Base-by-base conservation (phyloP, 305 asterid genomes). In the Euphrasia arctica region DNA sequence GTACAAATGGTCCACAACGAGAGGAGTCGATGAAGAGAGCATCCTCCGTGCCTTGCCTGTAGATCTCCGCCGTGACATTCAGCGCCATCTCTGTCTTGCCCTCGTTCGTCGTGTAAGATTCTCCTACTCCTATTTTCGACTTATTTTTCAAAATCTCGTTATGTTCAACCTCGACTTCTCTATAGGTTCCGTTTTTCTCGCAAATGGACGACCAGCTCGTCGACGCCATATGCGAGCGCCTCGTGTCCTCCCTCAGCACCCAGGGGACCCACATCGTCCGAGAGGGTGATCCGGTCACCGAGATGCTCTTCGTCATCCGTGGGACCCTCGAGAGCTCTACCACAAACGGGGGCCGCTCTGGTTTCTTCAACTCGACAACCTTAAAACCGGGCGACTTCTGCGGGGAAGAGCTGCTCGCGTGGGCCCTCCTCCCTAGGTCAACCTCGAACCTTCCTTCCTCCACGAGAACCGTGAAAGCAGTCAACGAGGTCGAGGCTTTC, bases 181-280 rank as follows among this genome's bases (percentile, higher is more conserved):
- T 62, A 60, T 85, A 89, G 96, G 96, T 89, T 5, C 95, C 90
- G 2, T 86, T 86, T 65, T 89, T 89, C 80, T 79, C 92, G n/a
- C 80, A 89, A 42, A 89, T 89, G 96, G 96, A 89, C 11, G 90
- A 80, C 39, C 85, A 81, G 58, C 81, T 89, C 18, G 90, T 86
- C 0, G 92, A 89, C 34, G 96, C 96, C 36, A 89, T 89, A 73
- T 89, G 96, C 11, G 96, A 89, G 84, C 92, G 92, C 32, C 76
- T 89, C 5, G 72, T 83, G 18, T 84, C 95, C 1, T 78, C 95
- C 29, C 68, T 89, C 28, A 79, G 95, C 75, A 89, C 86, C 3
- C 79, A 78, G 29, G 91, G 87, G 6, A 86, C 90, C 0, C 83
- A 75, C 84, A 87, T 89, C 42, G 97, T 89, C n/a, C 95, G 95